Base-by-base conservation (phyloP, 2,329 filamentous ascomycete genomes). In the Trichoderma arundinaceum region DNA sequence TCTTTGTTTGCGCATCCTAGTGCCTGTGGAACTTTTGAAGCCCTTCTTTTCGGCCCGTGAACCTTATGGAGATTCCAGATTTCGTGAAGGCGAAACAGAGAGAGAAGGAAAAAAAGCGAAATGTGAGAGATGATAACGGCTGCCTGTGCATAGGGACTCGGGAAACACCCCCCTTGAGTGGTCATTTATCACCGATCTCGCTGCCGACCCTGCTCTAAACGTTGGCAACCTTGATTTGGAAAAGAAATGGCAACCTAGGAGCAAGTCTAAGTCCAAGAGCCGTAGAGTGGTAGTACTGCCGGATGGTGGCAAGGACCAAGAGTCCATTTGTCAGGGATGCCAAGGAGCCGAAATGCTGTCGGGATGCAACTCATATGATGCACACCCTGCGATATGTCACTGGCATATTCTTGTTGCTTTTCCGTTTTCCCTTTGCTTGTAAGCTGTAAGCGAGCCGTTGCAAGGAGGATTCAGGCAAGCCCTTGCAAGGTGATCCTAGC, bases 381-480 rank as follows among this genome's bases (percentile, higher is more conserved):
- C 13, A 10, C 12, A 28, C 3, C 53, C 22, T n/a, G 28, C 2
- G n/a, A 43, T 46, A n/a, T 12, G 5, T 13, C 15, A 13, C 35
- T 28, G n/a, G 49, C 39, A 41, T 49, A 2, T 54, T 38, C 39
- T 43, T 28, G 7, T 28, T 54, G 38, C 35, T n/a, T 35, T 38
- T 46, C 38, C 49, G 38, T 33, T 10, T 46, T 28, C 22, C 19
- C 28, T 46, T 46, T 54, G 12, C 39, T 32, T 15, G 49, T 53
- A 35, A 44, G 59, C 59, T 38, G 39, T 62, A 53, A 62, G 59
- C 59, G 35, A 52, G 38, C 10, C 28, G 39, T 44, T 39, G 12
- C 32, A 44, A 43, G 46, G n/a, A 60, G 57, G 57, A 49, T 51
- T 49, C 44, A 44, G 15, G 22, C 32, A 19, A 35, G 48, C 46